Evolutionary conservation across 371 early-diverging fungal species (phyloP).

Genomic region (Mortierella sp.): DNA sequence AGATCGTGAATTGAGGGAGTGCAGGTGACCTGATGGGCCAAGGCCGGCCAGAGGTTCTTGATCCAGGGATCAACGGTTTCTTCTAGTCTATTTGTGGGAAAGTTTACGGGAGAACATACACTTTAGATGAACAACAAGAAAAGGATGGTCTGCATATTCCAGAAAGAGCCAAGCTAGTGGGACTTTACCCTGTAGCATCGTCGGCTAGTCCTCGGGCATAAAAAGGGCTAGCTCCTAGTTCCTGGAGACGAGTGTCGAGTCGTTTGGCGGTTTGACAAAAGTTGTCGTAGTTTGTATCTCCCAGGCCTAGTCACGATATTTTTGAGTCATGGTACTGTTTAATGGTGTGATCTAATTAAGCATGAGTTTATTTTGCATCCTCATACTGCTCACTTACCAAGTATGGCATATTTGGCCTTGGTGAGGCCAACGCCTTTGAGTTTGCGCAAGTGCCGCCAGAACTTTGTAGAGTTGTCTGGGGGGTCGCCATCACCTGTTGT

Average conservation of each 20-base stretch:
- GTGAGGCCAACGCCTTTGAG: constrained; percentile 68
- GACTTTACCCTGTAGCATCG: constrained; percentile 86
- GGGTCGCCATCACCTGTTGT: constrained; percentile 98
- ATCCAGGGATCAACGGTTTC: constrained; percentile 94
- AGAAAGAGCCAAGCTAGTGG: background rate
- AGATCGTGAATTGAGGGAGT: constrained; percentile 33
- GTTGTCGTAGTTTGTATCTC: constrained; percentile 94
- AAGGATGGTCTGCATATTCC: too few species aligned
- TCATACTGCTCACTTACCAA: constrained; percentile 57
- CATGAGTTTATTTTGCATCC: background rate
- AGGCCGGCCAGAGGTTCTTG: constrained; percentile 81
- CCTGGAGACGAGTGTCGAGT: constrained; percentile 80
- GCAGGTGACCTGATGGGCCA: constrained; percentile 63
- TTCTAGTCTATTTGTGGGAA: constrained; percentile 71
- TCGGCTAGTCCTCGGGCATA: constrained; percentile 87
- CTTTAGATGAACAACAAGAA: background rate
- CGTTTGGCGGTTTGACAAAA: constrained; percentile 88
- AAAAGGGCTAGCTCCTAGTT: constrained; percentile 81
- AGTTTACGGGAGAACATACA: background rate
- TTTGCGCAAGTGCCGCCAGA: constrained; percentile 85
- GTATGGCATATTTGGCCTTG: constrained; percentile 62
- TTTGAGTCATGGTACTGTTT: too few species aligned
- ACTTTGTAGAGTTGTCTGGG: constrained; percentile 92
- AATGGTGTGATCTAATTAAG: background rate
- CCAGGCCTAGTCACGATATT: constrained; percentile 69